Percentiles rank a stretch among this genome's conserved stretches.
Evolutionary conservation across 2,329 filamentous ascomycete species (phyloP).

Genomic region (Didymella keratinophila): DNA sequence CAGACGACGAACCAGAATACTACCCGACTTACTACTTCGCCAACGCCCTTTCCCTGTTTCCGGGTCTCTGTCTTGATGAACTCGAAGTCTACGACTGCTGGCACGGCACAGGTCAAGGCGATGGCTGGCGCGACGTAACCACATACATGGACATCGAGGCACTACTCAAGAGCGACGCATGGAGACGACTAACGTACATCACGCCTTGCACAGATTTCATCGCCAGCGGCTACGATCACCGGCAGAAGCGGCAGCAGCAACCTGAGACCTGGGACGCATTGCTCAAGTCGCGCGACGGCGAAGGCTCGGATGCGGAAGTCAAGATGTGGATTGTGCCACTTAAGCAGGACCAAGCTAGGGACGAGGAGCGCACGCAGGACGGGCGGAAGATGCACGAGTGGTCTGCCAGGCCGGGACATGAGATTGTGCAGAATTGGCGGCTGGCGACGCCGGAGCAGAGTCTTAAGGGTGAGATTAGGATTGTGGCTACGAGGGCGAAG

Average conservation of each 20-base stretch:
- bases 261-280: constrained; percentile 43
- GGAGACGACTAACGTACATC: constrained; percentile 45
- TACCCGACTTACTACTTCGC: constrained; percentile 45
- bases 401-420: constrained; percentile 42
- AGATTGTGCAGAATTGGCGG: constrained; percentile 39
- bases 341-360: constrained; percentile 23
- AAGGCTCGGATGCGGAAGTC: constrained; percentile 40
- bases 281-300: constrained; percentile 43
- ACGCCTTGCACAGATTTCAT: constrained; percentile 48
- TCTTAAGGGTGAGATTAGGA: constrained; percentile 43
- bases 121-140: constrained; percentile 46
- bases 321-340: constrained; percentile 44
- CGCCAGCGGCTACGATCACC: constrained; percentile 44
- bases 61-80: constrained; percentile 43
- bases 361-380: constrained; percentile 28
- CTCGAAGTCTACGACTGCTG: constrained; percentile 47
- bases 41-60: constrained; percentile 43
- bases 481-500: constrained; percentile 43
- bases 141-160: constrained; percentile 48
- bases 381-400: constrained; percentile 37
- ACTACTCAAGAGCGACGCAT: constrained; percentile 43
- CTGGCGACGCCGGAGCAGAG: constrained; percentile 41
- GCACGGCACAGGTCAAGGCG: constrained; percentile 46
- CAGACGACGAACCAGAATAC: constrained; percentile 33
- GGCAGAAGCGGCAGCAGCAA: constrained; percentile 38